Conservation (phyloP, 345 rosid genomes). For the Populus pruinosa region DNA sequence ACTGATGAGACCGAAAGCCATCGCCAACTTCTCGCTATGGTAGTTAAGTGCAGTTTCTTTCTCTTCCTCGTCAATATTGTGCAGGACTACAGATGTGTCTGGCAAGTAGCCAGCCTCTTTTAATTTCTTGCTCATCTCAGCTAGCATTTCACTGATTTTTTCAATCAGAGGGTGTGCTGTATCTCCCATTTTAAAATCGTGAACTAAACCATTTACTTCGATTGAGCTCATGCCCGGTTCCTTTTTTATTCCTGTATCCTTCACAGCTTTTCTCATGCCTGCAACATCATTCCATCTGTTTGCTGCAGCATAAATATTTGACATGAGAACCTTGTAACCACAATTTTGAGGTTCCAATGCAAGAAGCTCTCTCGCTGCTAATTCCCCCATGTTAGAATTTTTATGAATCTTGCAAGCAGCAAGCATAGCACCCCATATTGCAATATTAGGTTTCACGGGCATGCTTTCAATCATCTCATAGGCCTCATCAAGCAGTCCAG, state of each 20-base stretch:
- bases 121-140: conserved; percentile 27
- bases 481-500: conserved; percentile 49
- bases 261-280: conserved; percentile 32
- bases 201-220: conserved; percentile 29
- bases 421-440: conserved; percentile 46
- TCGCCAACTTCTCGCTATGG: conserved; percentile 34
- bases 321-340: conserved; percentile 33
- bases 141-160: conserved; percentile 18
- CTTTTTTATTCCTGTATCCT: conserved; percentile 25
- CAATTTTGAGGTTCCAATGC: conserved; percentile 28
- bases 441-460: conserved; percentile 41
- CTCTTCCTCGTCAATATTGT: conserved; percentile 25
- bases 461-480: conserved; percentile 32
- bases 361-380: conserved; percentile 32
- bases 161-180: conserved; percentile 17
- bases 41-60: conserved; percentile 21
- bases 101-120: conserved; percentile 25
- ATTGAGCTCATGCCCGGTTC: conserved; percentile 45
- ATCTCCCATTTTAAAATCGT: conserved; percentile 33
- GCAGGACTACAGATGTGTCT: conserved; percentile 23
- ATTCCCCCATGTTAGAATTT: conserved; percentile 25
- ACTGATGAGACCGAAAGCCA: conserved; percentile 31
- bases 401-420: conserved; percentile 43
- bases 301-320: conserved; percentile 41
- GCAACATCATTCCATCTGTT: conserved; percentile 45